Evolutionary conservation across 176 grass and related monocot genomes (phyloP), one percentile per base, ranked within the genome.

Genomic region (Puccinellia tenuiflora): DNA sequence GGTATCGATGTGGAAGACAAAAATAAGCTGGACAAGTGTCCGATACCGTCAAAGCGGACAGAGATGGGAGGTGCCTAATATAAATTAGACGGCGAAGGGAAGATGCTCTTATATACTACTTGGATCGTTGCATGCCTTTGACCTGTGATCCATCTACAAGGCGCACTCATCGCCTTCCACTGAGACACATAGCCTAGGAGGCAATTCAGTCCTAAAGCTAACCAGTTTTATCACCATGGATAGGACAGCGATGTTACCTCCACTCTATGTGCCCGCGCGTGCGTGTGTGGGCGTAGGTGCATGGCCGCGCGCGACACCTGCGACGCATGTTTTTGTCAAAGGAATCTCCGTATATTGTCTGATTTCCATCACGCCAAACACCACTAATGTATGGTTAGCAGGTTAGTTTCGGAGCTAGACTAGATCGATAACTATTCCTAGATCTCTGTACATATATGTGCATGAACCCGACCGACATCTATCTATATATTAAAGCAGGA

Each of bases 141-240:
- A 79, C 74, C 35, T 79, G 33, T 34, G 59, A 67, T 9, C 46
- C 33, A 20, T 62, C 20, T n/a, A 42, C 29, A 21, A 35, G 30
- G 12, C 22, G 72, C 72, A 88, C 80, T 10, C 51, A 78, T 80
- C 65, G 62, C 54, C 51, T 55, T 66, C 29, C 52, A 86, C 16
- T 12, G 15, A 45, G 22, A 5, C 21, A 56, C 22, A 4, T 61
- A 60, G 22, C 21, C 14, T 39, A 14, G 52, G 22, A 60, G 35
- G 54, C 55, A 30, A 29, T 29, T 78, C 54, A 25, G 37, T 26
- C 56, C 59, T 21, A 65, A 79, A 79, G 77, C 43, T 22, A 50
- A 45, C 57, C 3, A 3, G 40, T 40, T 79, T 79, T 65, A 22
- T 34, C 20, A 26, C 40, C 39, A 48, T 47, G 15, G 75, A 85